Evolutionary conservation across 164 flowering plant species (phyloP).

Genomic region (Chimonanthus praecox): DNA sequence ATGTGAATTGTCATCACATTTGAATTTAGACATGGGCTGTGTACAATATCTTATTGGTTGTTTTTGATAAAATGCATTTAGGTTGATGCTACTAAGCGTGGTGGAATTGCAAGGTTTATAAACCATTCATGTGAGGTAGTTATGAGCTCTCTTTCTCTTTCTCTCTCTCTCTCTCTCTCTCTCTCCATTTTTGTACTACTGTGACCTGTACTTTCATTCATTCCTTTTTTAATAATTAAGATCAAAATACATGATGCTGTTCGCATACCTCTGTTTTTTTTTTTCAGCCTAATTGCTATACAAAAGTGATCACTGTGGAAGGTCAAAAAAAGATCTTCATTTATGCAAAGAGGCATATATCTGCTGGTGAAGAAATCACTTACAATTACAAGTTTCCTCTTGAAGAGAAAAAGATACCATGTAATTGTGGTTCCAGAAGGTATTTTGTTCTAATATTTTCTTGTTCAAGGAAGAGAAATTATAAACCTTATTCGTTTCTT

Average conservation of each 20-base stretch:
- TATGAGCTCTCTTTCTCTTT: background rate
- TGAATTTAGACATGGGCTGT: no score
- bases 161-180: background rate
- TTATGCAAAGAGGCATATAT: conserved; percentile 85
- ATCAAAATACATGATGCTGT: background rate
- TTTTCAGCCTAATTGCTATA: conserved; percentile 95
- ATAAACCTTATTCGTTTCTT: background rate
- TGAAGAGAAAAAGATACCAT: conserved; percentile 96
- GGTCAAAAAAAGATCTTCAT: conserved; percentile 93
- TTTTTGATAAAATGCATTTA: conserved; percentile 16
- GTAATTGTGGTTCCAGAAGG: conserved; percentile 91
- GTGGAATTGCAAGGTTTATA: conserved; percentile 95
- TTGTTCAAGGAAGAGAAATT: no score
- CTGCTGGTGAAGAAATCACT: conserved; percentile 92
- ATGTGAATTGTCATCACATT: no score
- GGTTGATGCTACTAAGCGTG: conserved; percentile 99
- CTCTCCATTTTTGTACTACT: no score
- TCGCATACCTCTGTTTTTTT: background rate
- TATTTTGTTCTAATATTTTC: conserved; percentile 20
- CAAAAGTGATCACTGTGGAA: conserved; percentile 89
- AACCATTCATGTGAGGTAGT: conserved; percentile 98
- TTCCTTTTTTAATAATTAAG: background rate
- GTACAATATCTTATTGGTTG: background rate
- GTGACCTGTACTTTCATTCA: background rate
- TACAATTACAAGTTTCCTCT: conserved; percentile 97